These are phyloP conservation scores for Suillus sp. DNA, from an alignment of 768 basidiomycete species.

Conservation along the genomic window DNA sequence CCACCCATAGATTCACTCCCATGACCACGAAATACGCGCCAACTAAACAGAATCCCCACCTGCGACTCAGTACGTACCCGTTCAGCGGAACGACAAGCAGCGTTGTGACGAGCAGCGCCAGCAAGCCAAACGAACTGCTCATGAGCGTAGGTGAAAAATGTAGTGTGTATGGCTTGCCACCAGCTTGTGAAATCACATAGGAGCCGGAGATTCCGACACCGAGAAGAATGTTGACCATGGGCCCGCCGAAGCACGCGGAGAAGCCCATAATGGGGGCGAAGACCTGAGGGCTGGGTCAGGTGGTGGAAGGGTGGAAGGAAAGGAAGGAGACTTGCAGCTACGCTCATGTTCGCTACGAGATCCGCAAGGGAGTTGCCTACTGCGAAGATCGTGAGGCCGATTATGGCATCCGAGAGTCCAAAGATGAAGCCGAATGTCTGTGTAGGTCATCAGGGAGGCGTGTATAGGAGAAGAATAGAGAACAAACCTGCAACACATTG, in stretches of 20 bases:
- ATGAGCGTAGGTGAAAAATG: slow-evolving; percentile 82
- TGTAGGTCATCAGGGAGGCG: slow-evolving; percentile 12
- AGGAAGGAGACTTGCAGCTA: slow-evolving; percentile 60
- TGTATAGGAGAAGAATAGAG: neutral
- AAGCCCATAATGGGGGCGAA: slow-evolving; percentile 95
- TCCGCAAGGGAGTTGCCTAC: slow-evolving; percentile 96
- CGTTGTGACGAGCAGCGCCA: slow-evolving; percentile 72
- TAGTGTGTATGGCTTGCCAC: slow-evolving; percentile 61
- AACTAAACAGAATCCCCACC: slow-evolving; percentile 84
- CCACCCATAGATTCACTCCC: slow-evolving; percentile 77
- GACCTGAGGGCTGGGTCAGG: slow-evolving; percentile 41
- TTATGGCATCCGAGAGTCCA: slow-evolving; percentile 95
- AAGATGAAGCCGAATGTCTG: slow-evolving; percentile 94
- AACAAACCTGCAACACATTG: slow-evolving; percentile 76
- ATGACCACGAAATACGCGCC: slow-evolving; percentile 74
- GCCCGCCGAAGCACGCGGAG: slow-evolving; percentile 92
- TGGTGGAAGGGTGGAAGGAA: neutral
- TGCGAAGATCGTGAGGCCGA: slow-evolving; percentile 95
- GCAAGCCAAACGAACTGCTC: slow-evolving; percentile 82
- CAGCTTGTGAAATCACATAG: slow-evolving; percentile 71
- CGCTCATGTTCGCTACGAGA: slow-evolving; percentile 94
- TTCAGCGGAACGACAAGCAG: slow-evolving; percentile 85
- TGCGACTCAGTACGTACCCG: slow-evolving; percentile 73
- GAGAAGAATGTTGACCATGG: slow-evolving; percentile 89
- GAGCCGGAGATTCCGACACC: slow-evolving; percentile 93